Conservation (phyloP, 345 rosid species). For the Aquilaria malaccensis region DNA sequence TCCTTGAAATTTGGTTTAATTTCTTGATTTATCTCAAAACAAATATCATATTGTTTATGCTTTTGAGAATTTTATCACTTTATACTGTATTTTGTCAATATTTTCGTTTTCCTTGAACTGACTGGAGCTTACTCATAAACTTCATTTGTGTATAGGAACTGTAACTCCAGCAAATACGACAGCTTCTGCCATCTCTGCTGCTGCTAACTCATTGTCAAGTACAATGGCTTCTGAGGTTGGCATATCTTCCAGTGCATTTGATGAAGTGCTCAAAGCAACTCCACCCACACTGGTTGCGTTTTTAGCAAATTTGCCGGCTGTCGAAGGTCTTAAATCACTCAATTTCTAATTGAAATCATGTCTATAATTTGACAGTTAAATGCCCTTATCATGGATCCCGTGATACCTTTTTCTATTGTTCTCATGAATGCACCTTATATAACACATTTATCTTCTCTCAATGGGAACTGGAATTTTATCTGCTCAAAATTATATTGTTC, state of each 20-base stretch:
- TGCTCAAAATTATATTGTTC: too few relatives aligned
- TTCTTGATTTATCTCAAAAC: too few relatives aligned
- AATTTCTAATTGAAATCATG: not conserved
- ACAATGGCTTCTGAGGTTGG: conserved; percentile 25
- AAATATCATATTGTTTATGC: not conserved
- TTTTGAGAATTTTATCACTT: not conserved
- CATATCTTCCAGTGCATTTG: conserved; percentile 35
- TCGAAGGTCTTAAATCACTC: conserved; percentile 51
- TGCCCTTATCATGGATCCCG: not conserved
- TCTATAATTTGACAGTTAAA: conserved; percentile 4
- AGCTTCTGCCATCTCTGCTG: conserved; percentile 31
- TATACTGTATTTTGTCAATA: not conserved
- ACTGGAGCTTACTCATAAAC: not conserved
- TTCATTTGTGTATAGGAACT: conserved; percentile 25
- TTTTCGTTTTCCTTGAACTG: not conserved
- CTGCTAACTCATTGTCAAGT: conserved; percentile 35
- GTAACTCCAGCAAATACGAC: conserved; percentile 24
- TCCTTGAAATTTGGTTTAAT: too few relatives aligned
- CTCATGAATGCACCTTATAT: too few relatives aligned
- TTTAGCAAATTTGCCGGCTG: conserved; percentile 63
- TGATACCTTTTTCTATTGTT: too few relatives aligned
- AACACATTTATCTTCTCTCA: too few relatives aligned
- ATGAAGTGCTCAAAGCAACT: conserved; percentile 71
- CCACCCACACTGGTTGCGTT: conserved; percentile 70
- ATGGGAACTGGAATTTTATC: too few relatives aligned